Base-by-base conservation (phyloP, 805 yeast species). In the Zygosaccharomyces bisporus region DNA sequence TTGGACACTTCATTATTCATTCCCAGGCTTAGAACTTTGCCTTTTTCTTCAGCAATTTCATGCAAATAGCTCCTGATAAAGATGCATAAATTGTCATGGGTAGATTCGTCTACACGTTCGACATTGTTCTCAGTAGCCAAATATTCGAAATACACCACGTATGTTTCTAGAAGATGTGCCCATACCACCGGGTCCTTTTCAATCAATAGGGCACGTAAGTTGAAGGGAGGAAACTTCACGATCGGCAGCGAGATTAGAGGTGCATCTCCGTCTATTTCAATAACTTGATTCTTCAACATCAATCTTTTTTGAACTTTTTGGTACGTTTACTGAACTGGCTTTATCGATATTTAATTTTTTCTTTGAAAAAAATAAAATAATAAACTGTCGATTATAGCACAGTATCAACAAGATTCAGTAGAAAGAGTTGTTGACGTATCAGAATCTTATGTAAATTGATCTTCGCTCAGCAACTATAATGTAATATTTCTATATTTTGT, bases 151-250 rank as follows among this genome's bases (percentile, higher is more conserved):
- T 79, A 67, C 13, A 57, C 61, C 43, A 83, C 77, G 61, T 83
- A 85, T 3, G 77, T 76, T 52, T 82, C 86, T 13, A 85, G 63
- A 16, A 83, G 64, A 59, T 83, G 88, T 3, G 76, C 83, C 89
- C 91, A 85, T 6, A 85, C 85, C 17, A 85, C 89, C 0, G 95
- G 95, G 58, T 85, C 95, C 49, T 79, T 84, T 57, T 85, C 93
- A 5, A 83, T 81, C 58, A 85, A 67, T n/a, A 87, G 79, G 0
- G 90, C 84, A 27, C 93, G 69, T 20, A 85, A 71, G 49, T 76
- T 76, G 64, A 84, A 83, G 1, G 90, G 89, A 6, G 93, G 93
- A 47, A 79, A 85, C 19, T 76, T 74, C 14, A 85, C 83, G 6
- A 83, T 75, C 2, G 86, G 86, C 3, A 81, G 66, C 9, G 55